These are phyloP conservation scores for Warburgia ugandensis DNA, from an alignment of 164 flowering plant genomes.

Conservation along the genomic window DNA sequence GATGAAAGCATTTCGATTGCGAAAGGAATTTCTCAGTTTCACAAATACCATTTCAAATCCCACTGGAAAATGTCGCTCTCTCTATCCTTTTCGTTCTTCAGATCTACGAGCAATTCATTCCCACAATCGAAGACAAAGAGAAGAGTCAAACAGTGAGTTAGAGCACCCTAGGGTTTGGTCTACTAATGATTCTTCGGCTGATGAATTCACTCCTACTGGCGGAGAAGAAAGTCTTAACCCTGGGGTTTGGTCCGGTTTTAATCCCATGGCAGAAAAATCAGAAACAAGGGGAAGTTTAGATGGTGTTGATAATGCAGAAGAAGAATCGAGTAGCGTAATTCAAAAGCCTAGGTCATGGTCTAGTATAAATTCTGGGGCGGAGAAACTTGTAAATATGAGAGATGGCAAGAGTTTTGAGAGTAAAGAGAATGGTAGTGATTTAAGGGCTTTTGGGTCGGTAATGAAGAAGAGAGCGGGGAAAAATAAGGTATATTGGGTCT, in stretches of 20 bases:
- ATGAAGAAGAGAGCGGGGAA: slow-evolving; percentile 44
- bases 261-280: slow-evolving; percentile 17
- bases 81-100: slow-evolving; percentile 13
- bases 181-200: neutral
- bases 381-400: too few species aligned
- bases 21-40: slow-evolving; percentile 6
- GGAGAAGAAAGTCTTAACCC: slow-evolving; percentile 10
- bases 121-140: slow-evolving; percentile 1
- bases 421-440: slow-evolving; percentile 1
- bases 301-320: too few species aligned
- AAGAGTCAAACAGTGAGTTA: slow-evolving; percentile 1
- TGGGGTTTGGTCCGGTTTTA: slow-evolving; percentile 20
- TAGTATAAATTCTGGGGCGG: too few species aligned
- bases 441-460: neutral
- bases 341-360: too few species aligned
- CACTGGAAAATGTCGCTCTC: slow-evolving; percentile 2
- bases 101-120: slow-evolving; percentile 7
- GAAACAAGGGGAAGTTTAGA: too few species aligned
- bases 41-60: slow-evolving; percentile 3
- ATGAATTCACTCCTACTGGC: neutral
- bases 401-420: too few species aligned
- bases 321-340: too few species aligned
- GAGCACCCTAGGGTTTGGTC: slow-evolving; percentile 4
- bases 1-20: neutral
- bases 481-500: slow-evolving; percentile 45